A percentile compares a stretch with the other conserved stretches of the same genome.
phyloP scores from a whole-genome alignment of 441 rosid genomes.

The Gossypium gossypioides region DNA sequence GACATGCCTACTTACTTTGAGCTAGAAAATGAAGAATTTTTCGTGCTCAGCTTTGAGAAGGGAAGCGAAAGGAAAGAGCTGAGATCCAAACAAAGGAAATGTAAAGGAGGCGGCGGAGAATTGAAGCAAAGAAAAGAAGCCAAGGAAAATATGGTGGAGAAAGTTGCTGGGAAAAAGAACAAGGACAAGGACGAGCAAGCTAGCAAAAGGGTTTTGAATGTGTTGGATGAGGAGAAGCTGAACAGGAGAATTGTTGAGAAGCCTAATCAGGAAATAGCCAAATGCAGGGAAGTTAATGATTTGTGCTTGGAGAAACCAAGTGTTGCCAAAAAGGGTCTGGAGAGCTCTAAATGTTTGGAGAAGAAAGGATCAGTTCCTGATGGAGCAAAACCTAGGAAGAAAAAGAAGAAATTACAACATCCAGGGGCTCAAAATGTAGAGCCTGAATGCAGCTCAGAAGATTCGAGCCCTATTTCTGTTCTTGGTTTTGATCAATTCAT shows the following conservation, averaged over 20 bases:
- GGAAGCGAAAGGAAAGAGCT: slow-evolving; percentile 13
- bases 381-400: slow-evolving; percentile 21
- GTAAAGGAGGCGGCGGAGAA: slow-evolving; percentile 21
- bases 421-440: slow-evolving; percentile 22
- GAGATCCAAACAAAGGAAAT: slow-evolving; percentile 11
- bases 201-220: slow-evolving; percentile 15
- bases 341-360: neutral
- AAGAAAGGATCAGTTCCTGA: neutral
- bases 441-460: slow-evolving; percentile 41
- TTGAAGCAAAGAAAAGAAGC: slow-evolving; percentile 22
- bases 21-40: slow-evolving; percentile 48
- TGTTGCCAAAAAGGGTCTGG: neutral
- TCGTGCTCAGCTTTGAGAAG: slow-evolving; percentile 52
- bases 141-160: slow-evolving; percentile 16
- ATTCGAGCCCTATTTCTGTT: slow-evolving; percentile 86
- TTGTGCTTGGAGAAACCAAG: neutral
- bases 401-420: slow-evolving; percentile 14
- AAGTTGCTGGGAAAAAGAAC: slow-evolving; percentile 1
- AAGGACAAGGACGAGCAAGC: slow-evolving; percentile 12
- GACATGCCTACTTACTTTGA: slow-evolving; percentile 33
- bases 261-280: neutral
- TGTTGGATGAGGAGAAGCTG: slow-evolving; percentile 3
- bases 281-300: slow-evolving; percentile 8
- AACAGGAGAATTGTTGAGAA: slow-evolving; percentile 10
- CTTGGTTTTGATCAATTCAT: slow-evolving; percentile 55